phyloP scores from a whole-genome alignment of 805 yeast species.

The Geotrichum ghanense region DNA sequence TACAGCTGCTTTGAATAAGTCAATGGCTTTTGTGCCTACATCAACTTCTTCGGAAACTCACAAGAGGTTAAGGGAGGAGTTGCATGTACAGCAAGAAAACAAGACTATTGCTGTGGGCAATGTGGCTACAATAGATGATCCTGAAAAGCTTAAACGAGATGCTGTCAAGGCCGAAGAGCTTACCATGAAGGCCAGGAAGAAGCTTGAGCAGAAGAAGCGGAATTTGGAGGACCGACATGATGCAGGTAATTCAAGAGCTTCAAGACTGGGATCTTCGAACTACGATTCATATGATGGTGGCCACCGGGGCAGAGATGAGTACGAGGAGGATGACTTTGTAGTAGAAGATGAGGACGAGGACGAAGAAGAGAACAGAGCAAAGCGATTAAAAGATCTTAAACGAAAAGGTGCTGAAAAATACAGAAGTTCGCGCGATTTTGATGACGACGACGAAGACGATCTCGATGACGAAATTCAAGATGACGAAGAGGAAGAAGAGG shows the following conservation, averaged over 20 bases:
- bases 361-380: slow-evolving; percentile 23
- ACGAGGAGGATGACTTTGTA: slow-evolving; percentile 29
- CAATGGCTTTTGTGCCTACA: slow-evolving; percentile 74
- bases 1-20: slow-evolving; percentile 50
- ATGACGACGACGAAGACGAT: slow-evolving; percentile 8
- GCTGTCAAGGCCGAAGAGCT: slow-evolving; percentile 29
- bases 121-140: slow-evolving; percentile 31
- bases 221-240: slow-evolving; percentile 17
- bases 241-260: slow-evolving; percentile 8
- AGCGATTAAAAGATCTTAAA: slow-evolving; percentile 25
- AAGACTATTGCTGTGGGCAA: slow-evolving; percentile 23
- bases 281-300: slow-evolving; percentile 11
- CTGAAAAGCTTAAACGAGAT: slow-evolving; percentile 33
- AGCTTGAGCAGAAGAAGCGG: slow-evolving; percentile 29
- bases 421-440: slow-evolving; percentile 18
- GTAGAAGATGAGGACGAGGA: slow-evolving; percentile 26
- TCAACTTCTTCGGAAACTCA: slow-evolving; percentile 84
- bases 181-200: slow-evolving; percentile 29
- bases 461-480: slow-evolving; percentile 11
- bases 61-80: slow-evolving; percentile 47
- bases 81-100: slow-evolving; percentile 24
- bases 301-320: slow-evolving; percentile 19
- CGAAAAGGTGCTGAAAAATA: slow-evolving; percentile 19
- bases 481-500: slow-evolving; percentile 9
- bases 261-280: slow-evolving; percentile 4